Conservation (phyloP, 768 basidiomycete genomes). For the Podaxis sp. region DNA sequence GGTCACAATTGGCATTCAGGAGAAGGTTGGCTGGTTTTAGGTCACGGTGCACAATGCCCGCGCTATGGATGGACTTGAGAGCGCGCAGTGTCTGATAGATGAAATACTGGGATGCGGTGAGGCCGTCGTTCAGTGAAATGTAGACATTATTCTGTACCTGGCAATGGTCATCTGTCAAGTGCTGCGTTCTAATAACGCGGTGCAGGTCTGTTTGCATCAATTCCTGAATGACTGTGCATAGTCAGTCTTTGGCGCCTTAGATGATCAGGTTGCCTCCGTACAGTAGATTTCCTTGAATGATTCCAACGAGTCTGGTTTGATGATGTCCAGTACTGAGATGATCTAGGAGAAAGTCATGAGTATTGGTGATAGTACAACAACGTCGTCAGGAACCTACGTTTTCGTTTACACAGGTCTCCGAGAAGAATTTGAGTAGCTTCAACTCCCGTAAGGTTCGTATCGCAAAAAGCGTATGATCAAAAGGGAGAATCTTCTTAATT, state of each 20-base stretch:
- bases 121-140: constrained; percentile 33
- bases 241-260: constrained; percentile 7
- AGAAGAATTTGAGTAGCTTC: constrained; percentile 86
- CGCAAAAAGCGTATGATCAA: constrained; percentile 92
- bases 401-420: constrained; percentile 76
- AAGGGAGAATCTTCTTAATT: constrained; percentile 94
- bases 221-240: constrained; percentile 68
- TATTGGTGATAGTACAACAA: neutral
- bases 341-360: constrained; percentile 48
- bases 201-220: constrained; percentile 91
- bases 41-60: constrained; percentile 77
- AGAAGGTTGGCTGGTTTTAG: constrained; percentile 87
- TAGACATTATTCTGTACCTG: constrained; percentile 45
- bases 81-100: constrained; percentile 83
- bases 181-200: constrained; percentile 87
- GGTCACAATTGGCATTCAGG: constrained; percentile 86
- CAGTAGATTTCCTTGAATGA: constrained; percentile 89
- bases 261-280: constrained; percentile 26
- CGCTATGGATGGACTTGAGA: constrained; percentile 86
- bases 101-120: constrained; percentile 54
- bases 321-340: constrained; percentile 89
- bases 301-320: constrained; percentile 73
- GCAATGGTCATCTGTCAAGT: constrained; percentile 88
- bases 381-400: constrained; percentile 47
- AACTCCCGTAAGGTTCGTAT: constrained; percentile 87